Base-by-base conservation (phyloP, 1,284 basidiomycete genomes). In the Porogramme epimiltina region DNA sequence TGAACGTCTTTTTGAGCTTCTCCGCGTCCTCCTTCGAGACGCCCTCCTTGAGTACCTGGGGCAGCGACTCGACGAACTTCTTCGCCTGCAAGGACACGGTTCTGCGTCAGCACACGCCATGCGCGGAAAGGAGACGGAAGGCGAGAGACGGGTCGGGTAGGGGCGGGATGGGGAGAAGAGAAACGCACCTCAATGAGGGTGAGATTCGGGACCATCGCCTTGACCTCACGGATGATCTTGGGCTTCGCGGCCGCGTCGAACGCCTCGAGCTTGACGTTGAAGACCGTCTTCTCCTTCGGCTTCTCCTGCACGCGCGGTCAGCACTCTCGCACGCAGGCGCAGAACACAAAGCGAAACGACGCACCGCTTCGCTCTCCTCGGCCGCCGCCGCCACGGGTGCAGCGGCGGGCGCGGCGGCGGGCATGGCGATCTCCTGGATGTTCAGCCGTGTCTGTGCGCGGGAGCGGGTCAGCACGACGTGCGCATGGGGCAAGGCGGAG, bases 271-370 rank as follows among this genome's bases (percentile, higher is more conserved):
- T 89, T 96, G 67, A 98, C 87, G 62, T 89, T 96, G 77, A 99
- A 99, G 39, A 96, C 83, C 8, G 95, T 97, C 86, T 99, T 99
- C 76, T 99, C 97, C 77, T 98, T 98, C 45, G 95, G 95, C 72
- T 97, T 97, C 70, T 95, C 95, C 82, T 93, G 62, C 19, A 40
- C 51, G 41, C 39, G 31, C 31, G 34, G 38, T 36, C 34, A 24
- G 18, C 13, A 20, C 19, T 34, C 15, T 13, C 23, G 20, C 19
- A 26, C 24, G 11, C 11, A 31, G 26, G 3, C 23, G 15, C 4
- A 23, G 5, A 10, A 22, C 10, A 16, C 0, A 23, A 9, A 42
- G 16, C 18, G 47, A 36, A 37, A 48, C 13, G 25, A 71, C 81
- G 57, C 59, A 89, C 90, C 70, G 84, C 82, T 41, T 67, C 85